Conservation (phyloP, 768 basidiomycete species). For the Hemileccinum rubropunctum region DNA sequence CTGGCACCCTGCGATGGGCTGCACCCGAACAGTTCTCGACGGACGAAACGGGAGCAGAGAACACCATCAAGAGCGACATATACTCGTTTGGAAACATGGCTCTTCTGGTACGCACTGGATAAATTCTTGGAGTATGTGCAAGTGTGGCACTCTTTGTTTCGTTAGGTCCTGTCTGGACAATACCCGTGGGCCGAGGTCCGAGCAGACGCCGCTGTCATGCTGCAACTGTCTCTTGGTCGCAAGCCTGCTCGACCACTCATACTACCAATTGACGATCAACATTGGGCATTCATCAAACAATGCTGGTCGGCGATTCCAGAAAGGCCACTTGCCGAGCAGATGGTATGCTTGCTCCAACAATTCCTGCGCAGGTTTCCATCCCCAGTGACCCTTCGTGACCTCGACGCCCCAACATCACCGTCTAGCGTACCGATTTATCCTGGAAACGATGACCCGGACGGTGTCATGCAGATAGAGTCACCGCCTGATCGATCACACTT, state of each 20-base stretch:
- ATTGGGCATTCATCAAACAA: conserved; percentile 4
- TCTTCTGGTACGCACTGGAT: not conserved
- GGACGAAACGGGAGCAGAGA: not conserved
- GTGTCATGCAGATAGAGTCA: not conserved
- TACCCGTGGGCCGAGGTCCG: not conserved
- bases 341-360: not conserved
- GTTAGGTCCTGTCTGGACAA: not conserved
- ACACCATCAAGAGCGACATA: conserved; percentile 5
- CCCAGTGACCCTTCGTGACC: not conserved
- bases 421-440: not conserved
- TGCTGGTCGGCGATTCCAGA: conserved; percentile 3
- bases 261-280: conserved; percentile 3
- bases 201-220: not conserved
- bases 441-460: too few relatives aligned
- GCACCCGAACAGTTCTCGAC: conserved; percentile 7
- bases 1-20: conserved; percentile 7
- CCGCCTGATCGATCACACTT: not conserved
- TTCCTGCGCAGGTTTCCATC: not conserved
- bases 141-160: not conserved
- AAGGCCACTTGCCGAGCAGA: not conserved
- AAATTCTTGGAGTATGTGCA: not conserved
- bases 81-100: conserved; percentile 11
- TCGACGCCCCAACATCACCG: not conserved
- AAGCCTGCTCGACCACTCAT: not conserved
- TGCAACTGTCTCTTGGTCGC: not conserved